phyloP scores from a whole-genome alignment of 1,284 basidiomycete species.

The Abortiporus biennis region DNA sequence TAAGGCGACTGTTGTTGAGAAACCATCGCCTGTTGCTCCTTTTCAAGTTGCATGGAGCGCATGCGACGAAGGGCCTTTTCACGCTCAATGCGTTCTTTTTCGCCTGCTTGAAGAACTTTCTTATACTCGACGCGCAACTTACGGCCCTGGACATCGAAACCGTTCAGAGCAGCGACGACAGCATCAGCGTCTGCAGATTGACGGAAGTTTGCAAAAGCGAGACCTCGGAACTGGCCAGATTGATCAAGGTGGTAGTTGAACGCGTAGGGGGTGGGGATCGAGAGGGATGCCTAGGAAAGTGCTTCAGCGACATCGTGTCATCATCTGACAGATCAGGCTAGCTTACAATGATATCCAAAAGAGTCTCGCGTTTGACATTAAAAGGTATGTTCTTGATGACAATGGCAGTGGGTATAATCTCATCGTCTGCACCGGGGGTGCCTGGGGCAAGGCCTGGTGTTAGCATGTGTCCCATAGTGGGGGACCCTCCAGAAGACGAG shows the following conservation, averaged over 20 bases:
- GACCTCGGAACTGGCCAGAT: constrained; percentile 91
- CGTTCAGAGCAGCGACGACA: constrained; percentile 92
- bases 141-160: constrained; percentile 95
- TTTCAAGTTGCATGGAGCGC: constrained; percentile 93
- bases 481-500: constrained; percentile 77
- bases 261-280: constrained; percentile 97
- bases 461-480: constrained; percentile 53
- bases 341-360: constrained; percentile 92
- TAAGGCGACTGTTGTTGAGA: constrained; percentile 33
- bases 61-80: constrained; percentile 99
- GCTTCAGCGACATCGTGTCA: constrained; percentile 6
- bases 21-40: constrained; percentile 52
- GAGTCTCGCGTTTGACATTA: constrained; percentile 93
- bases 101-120: constrained; percentile 96
- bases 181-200: constrained; percentile 89
- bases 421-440: constrained; percentile 66
- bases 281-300: constrained; percentile 72
- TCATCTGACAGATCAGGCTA: constrained; percentile 4
- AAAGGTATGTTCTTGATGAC: constrained; percentile 99
- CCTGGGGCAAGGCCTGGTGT: constrained; percentile 39
- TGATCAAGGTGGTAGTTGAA: constrained; percentile 99
- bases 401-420: constrained; percentile 97
- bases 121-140: constrained; percentile 99
- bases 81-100: constrained; percentile 98
- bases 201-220: constrained; percentile 98